These are phyloP conservation scores for Conoideocrella luteorostrata DNA, from an alignment of 2,329 filamentous ascomycete genomes.

Conservation along the genomic window DNA sequence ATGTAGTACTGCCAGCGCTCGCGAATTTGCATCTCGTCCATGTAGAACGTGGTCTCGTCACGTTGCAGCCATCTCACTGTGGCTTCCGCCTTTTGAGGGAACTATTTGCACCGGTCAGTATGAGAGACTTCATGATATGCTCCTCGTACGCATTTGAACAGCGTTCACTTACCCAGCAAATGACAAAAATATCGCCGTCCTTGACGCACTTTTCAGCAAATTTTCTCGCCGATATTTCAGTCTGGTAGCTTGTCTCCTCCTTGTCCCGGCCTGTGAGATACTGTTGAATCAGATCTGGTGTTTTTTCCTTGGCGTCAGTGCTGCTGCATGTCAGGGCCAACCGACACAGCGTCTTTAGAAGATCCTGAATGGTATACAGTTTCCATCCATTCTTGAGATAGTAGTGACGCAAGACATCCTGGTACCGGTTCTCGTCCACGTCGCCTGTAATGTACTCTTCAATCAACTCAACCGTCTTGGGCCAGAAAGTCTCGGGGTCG, in stretches of 20 bases:
- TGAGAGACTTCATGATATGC: neutral
- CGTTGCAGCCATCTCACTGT: slow-evolving; percentile 65
- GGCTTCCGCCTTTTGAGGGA: slow-evolving; percentile 61
- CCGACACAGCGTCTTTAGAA: slow-evolving; percentile 74
- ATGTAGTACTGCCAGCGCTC: slow-evolving; percentile 94
- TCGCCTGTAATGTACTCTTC: slow-evolving; percentile 81
- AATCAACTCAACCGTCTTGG: slow-evolving; percentile 76
- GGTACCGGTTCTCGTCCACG: slow-evolving; percentile 74
- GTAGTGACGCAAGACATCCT: slow-evolving; percentile 85
- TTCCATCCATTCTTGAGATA: slow-evolving; percentile 90
- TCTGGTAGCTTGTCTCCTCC: slow-evolving; percentile 81
- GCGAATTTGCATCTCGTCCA: slow-evolving; percentile 77
- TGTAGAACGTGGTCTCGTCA: slow-evolving; percentile 73
- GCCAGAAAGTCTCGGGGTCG: slow-evolving; percentile 67
- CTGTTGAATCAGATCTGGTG: slow-evolving; percentile 78
- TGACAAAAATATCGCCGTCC: slow-evolving; percentile 84
- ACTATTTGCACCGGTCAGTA: slow-evolving; percentile 41
- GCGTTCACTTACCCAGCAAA: slow-evolving; percentile 81
- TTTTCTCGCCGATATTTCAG: slow-evolving; percentile 84
- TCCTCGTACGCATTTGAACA: too few species aligned
- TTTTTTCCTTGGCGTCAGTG: slow-evolving; percentile 87
- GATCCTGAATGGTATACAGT: slow-evolving; percentile 85
- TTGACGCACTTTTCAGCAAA: slow-evolving; percentile 89
- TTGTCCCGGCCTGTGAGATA: slow-evolving; percentile 77
- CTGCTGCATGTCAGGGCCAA: slow-evolving; percentile 79